These are phyloP conservation scores for Lactarius trivialis DNA, from an alignment of 768 basidiomycete species.

Conservation along the genomic window DNA sequence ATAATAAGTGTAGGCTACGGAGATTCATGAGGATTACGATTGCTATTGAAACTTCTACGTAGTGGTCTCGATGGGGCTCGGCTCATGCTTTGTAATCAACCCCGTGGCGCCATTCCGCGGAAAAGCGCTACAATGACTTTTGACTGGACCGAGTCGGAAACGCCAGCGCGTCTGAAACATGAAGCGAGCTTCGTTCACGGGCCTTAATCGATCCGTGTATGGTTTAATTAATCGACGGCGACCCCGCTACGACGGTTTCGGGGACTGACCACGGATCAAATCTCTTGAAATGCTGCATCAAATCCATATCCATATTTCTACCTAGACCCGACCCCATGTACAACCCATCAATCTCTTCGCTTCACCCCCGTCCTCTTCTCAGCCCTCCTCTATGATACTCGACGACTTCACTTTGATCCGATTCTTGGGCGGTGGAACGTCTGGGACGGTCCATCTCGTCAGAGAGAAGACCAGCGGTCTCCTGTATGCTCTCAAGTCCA, in stretches of 20 bases:
- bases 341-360: background rate
- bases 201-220: background rate
- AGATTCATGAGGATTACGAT: background rate
- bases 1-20: background rate
- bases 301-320: background rate
- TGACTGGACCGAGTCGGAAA: background rate
- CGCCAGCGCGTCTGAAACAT: background rate
- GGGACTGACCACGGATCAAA: background rate
- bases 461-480: background rate
- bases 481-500: background rate
- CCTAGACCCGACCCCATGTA: background rate
- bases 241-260: background rate
- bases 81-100: background rate
- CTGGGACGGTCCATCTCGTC: constrained; percentile 1
- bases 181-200: background rate
- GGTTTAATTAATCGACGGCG: background rate
- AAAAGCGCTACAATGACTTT: too few relatives aligned
- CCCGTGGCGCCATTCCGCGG: background rate
- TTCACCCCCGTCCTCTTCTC: background rate
- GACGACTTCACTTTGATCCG: constrained; percentile 1
- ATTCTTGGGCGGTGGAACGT: background rate
- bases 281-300: background rate
- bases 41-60: background rate
- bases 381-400: background rate
- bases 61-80: too few relatives aligned